Evolutionary conservation across 1,284 basidiomycete species (phyloP), one percentile per base, ranked within the genome.

Genomic region (Trametes hirsuta): DNA sequence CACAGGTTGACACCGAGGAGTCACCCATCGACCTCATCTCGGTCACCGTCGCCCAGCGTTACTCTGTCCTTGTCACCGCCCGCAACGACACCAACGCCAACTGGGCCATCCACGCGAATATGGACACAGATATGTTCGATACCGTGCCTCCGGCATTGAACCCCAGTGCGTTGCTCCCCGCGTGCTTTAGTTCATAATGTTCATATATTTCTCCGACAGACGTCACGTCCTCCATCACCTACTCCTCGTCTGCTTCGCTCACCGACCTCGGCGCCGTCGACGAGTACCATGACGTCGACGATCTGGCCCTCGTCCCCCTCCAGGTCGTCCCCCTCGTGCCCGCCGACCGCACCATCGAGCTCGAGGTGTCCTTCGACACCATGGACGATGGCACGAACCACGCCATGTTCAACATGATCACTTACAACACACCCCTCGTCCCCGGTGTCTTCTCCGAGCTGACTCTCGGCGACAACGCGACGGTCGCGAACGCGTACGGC

Each of bases 81-180:
- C 86, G 91, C 57, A 94, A 95, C 74, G 92, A 95, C 68, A 90
- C 92, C 0, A 78, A 79, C 14, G 76, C 83, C 15, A 97, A 98
- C 79, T 98, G 90, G 86, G 86, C 84, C 45, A 86, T 99, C 63
- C 94, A 95, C 71, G 90, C 92, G 24, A 93, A 94, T 79, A 93
- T 98, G 84, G 93, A 95, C 71, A 83, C 80, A 1, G 78, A 76
- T 66, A 95, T 95, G 94, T 97, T 96, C 74, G 95, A 97, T 73
- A 78, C 69, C 0, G 79, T 95, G 15, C 94, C 95, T 1, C 76
- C 81, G 39, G 76, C 77, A 6, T 81, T 97, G 30, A 81, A 89
- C 62, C 82, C 91, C 3, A 97, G 91, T 92, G 65, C 48, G 87
- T 77, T n/a, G 18, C 44, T 41, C 34, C 48, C 5, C 21, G 14